Conservation (phyloP, 2,329 filamentous ascomycete species). For the Boeremia lycopersici region DNA sequence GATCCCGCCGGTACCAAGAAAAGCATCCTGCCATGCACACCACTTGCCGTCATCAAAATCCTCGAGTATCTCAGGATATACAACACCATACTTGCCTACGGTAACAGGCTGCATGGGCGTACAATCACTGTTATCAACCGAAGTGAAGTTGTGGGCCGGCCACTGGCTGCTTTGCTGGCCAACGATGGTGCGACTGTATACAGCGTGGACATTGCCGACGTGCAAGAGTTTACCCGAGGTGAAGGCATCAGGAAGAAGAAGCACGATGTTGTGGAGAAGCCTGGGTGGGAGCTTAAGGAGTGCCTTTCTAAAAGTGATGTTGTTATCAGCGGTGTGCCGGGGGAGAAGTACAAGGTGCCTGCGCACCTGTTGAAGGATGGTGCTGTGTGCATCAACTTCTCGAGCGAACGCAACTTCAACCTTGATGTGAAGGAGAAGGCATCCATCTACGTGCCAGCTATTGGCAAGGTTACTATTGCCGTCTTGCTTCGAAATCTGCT, state of each 20-base stretch:
- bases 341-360: slow-evolving; percentile 87
- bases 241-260: slow-evolving; percentile 82
- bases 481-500: slow-evolving; percentile 87
- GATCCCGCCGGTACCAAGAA: slow-evolving; percentile 83
- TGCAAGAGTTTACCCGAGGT: slow-evolving; percentile 90
- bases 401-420: slow-evolving; percentile 91
- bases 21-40: slow-evolving; percentile 93
- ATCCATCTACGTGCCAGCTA: slow-evolving; percentile 94
- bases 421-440: slow-evolving; percentile 92
- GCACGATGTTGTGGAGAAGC: slow-evolving; percentile 85
- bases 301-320: slow-evolving; percentile 90
- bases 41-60: slow-evolving; percentile 94
- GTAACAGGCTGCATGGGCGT: slow-evolving; percentile 90
- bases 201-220: slow-evolving; percentile 88
- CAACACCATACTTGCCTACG: slow-evolving; percentile 90
- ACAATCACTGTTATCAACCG: slow-evolving; percentile 97
- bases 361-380: slow-evolving; percentile 83
- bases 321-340: slow-evolving; percentile 90
- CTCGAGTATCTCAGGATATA: slow-evolving; percentile 95
- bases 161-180: slow-evolving; percentile 87
- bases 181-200: slow-evolving; percentile 97
- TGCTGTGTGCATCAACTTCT: slow-evolving; percentile 98
- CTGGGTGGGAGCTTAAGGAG: slow-evolving; percentile 78
- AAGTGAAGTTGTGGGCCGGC: slow-evolving; percentile 92
- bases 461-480: slow-evolving; percentile 96